Evolutionary conservation across 1,139 yeast species (phyloP).

Genomic region (Lodderomyces theae): DNA sequence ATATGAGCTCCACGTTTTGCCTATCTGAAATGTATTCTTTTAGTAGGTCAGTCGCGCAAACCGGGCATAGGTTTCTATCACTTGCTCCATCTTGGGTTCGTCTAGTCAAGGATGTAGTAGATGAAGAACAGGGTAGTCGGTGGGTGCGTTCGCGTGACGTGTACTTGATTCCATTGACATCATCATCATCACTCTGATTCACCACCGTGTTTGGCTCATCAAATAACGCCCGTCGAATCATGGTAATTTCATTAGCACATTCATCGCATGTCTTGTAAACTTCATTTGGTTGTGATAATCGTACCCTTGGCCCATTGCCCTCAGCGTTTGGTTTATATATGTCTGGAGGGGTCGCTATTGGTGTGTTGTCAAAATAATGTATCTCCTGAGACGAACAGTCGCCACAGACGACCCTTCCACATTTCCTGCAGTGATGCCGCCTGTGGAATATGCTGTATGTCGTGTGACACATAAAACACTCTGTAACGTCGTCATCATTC

Average conservation of each 20-base stretch:
- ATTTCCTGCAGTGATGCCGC: conserved; percentile 88
- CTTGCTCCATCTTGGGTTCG: conserved; percentile 14
- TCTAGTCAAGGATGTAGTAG: conserved; percentile 6
- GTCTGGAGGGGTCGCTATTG: conserved; percentile 22
- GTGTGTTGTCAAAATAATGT: conserved; percentile 40
- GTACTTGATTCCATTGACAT: conserved; percentile 22
- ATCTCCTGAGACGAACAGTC: conserved; percentile 54
- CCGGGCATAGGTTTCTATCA: conserved; percentile 43
- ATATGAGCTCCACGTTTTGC: conserved; percentile 13
- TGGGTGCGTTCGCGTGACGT: conserved; percentile 11
- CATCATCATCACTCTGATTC: conserved; percentile 2
- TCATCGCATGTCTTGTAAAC: conserved; percentile 66
- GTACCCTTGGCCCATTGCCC: background rate
- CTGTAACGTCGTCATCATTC: conserved; percentile 56
- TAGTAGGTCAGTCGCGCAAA: conserved; percentile 52
- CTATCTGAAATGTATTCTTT: conserved; percentile 42
- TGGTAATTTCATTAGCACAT: conserved; percentile 61
- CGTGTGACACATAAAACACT: conserved; percentile 63
- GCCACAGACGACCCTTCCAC: conserved; percentile 77
- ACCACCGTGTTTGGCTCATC: conserved; percentile 10
- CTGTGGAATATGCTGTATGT: conserved; percentile 67
- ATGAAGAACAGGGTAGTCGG: conserved; percentile 11
- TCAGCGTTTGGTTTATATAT: background rate
- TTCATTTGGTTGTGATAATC: conserved; percentile 21
- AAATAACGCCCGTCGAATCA: conserved; percentile 50